Evolutionary conservation across 2,329 filamentous ascomycete genomes (phyloP).

Genomic region (Phaeoacremonium minimum): DNA sequence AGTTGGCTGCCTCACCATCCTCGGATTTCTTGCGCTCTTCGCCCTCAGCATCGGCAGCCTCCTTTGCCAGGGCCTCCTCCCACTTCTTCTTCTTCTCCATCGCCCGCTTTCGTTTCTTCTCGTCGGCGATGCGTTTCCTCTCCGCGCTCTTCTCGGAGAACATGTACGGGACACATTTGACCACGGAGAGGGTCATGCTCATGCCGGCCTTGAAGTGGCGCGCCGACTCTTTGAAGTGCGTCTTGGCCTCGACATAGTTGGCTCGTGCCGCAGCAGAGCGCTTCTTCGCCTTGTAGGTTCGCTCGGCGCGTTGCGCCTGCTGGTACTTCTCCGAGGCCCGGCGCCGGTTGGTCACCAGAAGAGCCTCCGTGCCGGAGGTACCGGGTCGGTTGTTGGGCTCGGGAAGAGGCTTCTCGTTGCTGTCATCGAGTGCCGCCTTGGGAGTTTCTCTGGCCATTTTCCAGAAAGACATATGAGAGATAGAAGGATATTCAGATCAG

Average conservation of each 20-base stretch:
- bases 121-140: conserved; percentile 20
- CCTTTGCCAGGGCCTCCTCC: conserved; percentile 6
- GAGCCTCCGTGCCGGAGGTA: conserved; percentile 36
- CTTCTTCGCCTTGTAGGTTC: conserved; percentile 34
- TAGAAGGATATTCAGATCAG: too few species aligned
- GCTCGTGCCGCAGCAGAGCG: conserved; percentile 31
- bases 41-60: not conserved
- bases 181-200: conserved; percentile 22
- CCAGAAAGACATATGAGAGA: conserved; percentile 4
- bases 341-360: conserved; percentile 31
- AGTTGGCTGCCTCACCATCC: conserved; percentile 5
- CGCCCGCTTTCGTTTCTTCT: conserved; percentile 20
- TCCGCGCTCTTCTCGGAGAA: conserved; percentile 29
- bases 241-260: conserved; percentile 29
- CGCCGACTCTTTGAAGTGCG: conserved; percentile 30
- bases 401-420: conserved; percentile 17
- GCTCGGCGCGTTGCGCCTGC: conserved; percentile 33
- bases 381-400: conserved; percentile 24
- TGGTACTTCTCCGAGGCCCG: conserved; percentile 30
- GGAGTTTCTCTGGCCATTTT: conserved; percentile 6
- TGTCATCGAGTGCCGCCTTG: conserved; percentile 1
- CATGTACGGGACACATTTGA: conserved; percentile 27
- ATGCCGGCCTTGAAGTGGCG: conserved; percentile 29
- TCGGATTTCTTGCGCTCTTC: not conserved
- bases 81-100: conserved; percentile 24